Percentiles rank a stretch among this genome's conserved stretches.
These are phyloP conservation scores for Lumnitzera racemosa DNA, from an alignment of 345 rosid species.

Conservation along the genomic window DNA sequence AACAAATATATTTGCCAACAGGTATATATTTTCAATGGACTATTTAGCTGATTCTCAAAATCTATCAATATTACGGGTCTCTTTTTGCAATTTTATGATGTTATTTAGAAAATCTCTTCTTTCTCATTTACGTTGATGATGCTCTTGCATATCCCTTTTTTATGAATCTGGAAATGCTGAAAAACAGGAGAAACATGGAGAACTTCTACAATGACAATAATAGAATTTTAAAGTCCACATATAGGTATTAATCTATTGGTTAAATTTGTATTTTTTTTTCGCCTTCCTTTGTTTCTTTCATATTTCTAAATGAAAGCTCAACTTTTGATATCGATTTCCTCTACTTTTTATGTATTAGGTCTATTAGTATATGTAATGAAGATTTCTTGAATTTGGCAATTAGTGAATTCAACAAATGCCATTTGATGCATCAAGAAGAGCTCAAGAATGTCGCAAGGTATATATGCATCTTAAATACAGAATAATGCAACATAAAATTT, in stretches of 20 bases:
- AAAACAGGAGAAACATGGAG: conserved; percentile 48
- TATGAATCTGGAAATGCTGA: conserved; percentile 50
- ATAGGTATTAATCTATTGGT: conserved; percentile 28
- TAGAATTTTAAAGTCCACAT: conserved; percentile 51
- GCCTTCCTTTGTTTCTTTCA: neutral
- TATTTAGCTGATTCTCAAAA: too few relatives aligned
- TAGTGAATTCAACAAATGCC: conserved; percentile 65
- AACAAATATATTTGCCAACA: conserved; percentile 23
- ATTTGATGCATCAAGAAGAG: conserved; percentile 49
- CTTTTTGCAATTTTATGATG: neutral
- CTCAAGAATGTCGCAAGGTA: conserved; percentile 66
- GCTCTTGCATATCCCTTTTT: conserved; percentile 46
- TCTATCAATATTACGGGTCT: neutral
- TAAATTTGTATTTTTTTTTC: neutral
- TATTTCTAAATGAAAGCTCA: neutral
- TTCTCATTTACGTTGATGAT: conserved; percentile 50
- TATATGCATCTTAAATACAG: neutral
- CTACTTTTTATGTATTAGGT: conserved; percentile 30
- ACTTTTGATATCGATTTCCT: too few relatives aligned
- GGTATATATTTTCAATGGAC: conserved; percentile 23
- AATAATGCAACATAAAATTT: too few relatives aligned
- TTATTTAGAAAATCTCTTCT: neutral
- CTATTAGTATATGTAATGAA: conserved; percentile 24
- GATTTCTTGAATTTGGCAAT: conserved; percentile 57
- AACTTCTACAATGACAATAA: conserved; percentile 27